A percentile compares a stretch with the other conserved stretches of the same genome.
Evolutionary conservation across 2,329 filamentous ascomycete species (phyloP).

Genomic region (Gnomoniopsis smithogilvyi): DNA sequence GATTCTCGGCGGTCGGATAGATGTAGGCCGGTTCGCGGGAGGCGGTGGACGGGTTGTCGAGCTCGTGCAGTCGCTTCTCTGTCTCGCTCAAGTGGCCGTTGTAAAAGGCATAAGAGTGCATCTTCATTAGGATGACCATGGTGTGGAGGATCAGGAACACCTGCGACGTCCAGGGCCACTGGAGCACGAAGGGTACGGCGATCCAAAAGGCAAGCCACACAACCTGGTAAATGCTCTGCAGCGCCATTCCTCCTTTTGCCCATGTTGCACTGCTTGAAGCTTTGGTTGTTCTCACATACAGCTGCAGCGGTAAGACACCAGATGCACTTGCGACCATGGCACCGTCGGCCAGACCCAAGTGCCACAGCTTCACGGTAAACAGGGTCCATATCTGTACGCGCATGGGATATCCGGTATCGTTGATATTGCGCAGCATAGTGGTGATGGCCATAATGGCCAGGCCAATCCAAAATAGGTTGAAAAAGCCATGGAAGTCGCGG

Average conservation of each 20-base stretch:
- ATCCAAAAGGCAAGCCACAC: constrained; percentile 83
- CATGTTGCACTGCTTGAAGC: constrained; percentile 61
- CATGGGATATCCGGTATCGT: constrained; percentile 86
- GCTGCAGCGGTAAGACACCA: constrained; percentile 71
- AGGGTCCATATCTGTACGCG: constrained; percentile 83
- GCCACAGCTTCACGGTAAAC: constrained; percentile 85
- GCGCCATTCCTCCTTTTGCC: constrained; percentile 70
- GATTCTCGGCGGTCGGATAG: constrained; percentile 65
- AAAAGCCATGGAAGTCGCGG: constrained; percentile 94
- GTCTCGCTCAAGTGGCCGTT: constrained; percentile 93
- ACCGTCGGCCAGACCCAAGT: constrained; percentile 78
- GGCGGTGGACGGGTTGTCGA: constrained; percentile 73
- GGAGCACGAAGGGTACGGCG: constrained; percentile 74
- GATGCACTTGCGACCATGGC: constrained; percentile 78
- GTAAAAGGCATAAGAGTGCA: constrained; percentile 98
- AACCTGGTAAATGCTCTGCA: constrained; percentile 81
- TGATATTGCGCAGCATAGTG: constrained; percentile 87
- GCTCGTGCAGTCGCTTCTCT: constrained; percentile 71
- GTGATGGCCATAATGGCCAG: constrained; percentile 96
- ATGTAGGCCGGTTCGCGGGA: constrained; percentile 69
- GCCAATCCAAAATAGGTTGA: constrained; percentile 96
- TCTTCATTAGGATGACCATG: constrained; percentile 94
- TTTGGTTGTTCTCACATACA: constrained; percentile 53
- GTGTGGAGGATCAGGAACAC: constrained; percentile 92
- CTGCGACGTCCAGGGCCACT: constrained; percentile 97